These are phyloP conservation scores for Phytophthora citrophthora DNA, from an alignment of 352 stramenopile species.

Conservation along the genomic window DNA sequence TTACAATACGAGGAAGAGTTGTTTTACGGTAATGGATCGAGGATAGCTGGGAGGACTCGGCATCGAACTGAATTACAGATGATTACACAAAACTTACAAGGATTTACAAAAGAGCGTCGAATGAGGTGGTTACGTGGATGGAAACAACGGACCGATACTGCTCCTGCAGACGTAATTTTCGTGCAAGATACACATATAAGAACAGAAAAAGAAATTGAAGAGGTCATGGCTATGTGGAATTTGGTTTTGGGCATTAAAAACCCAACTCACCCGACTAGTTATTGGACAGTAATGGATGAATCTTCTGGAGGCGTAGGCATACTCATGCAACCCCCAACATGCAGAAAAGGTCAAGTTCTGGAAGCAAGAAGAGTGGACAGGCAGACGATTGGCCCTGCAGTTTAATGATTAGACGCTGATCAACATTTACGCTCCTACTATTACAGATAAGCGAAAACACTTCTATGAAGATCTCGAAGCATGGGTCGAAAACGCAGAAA, in stretches of 20 bases:
- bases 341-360: background rate
- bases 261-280: background rate
- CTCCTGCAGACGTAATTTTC: slow-evolving; percentile 3
- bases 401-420: background rate
- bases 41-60: background rate
- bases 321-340: background rate
- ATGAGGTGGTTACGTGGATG: background rate
- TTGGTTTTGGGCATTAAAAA: background rate
- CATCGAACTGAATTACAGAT: slow-evolving; percentile 1
- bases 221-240: background rate
- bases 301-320: background rate
- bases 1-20: background rate
- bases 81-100: slow-evolving; percentile 11
- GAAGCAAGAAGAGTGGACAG: background rate
- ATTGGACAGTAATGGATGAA: background rate
- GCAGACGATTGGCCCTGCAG: background rate
- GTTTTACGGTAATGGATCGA: background rate
- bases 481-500: background rate
- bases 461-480: background rate
- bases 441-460: background rate
- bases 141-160: background rate
- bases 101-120: background rate
- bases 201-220: slow-evolving; percentile 5
- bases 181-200: slow-evolving; percentile 12
- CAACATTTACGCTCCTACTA: slow-evolving; percentile 2